phyloP scores from a whole-genome alignment of 192 early-diverging fungal species.

The Backusella luteola region DNA sequence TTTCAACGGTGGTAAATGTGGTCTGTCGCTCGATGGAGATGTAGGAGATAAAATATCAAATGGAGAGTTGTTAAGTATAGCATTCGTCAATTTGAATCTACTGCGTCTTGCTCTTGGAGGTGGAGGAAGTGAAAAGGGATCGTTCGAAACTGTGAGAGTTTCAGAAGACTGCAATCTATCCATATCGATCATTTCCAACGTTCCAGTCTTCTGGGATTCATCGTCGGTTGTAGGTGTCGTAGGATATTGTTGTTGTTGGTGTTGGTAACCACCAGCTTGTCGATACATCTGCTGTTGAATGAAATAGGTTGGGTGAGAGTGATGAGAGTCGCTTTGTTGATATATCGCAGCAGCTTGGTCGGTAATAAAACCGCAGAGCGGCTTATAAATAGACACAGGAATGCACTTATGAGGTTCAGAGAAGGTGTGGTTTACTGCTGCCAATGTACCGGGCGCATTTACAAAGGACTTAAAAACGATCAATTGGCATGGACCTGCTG shows the following conservation, averaged over 20 bases:
- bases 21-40: neutral
- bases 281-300: constrained; percentile 11
- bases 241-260: neutral
- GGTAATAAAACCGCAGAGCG: constrained; percentile 16
- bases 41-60: neutral
- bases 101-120: constrained; percentile 4
- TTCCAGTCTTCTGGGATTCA: neutral
- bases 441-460: constrained; percentile 14
- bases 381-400: constrained; percentile 15
- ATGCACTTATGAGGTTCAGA: constrained; percentile 21
- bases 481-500: constrained; percentile 23
- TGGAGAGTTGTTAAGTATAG: neutral
- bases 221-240: neutral
- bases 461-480: constrained; percentile 30
- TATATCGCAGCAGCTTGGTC: constrained; percentile 19
- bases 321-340: neutral
- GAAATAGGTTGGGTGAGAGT: neutral
- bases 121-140: constrained; percentile 12
- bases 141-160: neutral
- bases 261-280: neutral
- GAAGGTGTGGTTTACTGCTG: constrained; percentile 23
- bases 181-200: constrained; percentile 5
- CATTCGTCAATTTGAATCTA: constrained; percentile 6
- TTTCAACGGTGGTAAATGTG: neutral
- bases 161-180: neutral